Evolutionary conservation across 2,329 filamentous ascomycete species (phyloP).

Genomic region (Cercospora nicotianae): DNA sequence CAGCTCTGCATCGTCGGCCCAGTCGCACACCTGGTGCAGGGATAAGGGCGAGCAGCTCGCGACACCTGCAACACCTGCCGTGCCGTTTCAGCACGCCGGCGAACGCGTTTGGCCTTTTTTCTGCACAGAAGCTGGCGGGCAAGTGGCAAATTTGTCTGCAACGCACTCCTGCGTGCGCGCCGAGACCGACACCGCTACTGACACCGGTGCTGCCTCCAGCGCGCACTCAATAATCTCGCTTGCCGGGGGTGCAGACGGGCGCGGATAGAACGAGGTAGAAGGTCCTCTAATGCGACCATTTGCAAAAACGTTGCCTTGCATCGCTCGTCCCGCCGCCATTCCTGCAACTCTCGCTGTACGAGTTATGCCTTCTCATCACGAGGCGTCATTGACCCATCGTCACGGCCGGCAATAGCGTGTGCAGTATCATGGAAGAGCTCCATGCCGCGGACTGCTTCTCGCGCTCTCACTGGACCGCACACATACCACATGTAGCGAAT

Average conservation of each 20-base stretch:
- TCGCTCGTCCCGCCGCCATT: neutral
- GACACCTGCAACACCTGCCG: neutral
- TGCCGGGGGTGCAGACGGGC: constrained; percentile 13
- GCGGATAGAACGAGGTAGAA: constrained; percentile 20
- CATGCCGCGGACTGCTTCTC: neutral
- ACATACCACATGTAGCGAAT: neutral
- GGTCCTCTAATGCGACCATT: neutral
- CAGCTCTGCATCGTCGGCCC: neutral
- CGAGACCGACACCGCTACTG: neutral
- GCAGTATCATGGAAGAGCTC: neutral
- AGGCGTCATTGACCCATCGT: neutral
- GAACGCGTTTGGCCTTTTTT: neutral
- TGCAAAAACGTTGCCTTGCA: neutral
- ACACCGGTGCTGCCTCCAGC: constrained; percentile 11
- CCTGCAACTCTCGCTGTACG: neutral
- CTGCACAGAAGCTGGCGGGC: neutral
- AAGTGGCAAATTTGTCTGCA: neutral
- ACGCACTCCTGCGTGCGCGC: constrained; percentile 9
- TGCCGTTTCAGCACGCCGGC: neutral
- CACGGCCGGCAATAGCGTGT: neutral
- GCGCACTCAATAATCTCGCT: constrained; percentile 20
- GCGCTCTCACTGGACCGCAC: neutral
- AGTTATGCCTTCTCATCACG: neutral
- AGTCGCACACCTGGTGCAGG: constrained; percentile 15
- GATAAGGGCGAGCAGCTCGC: constrained; percentile 12